Evolutionary conservation across 305 asterid species (phyloP).

Genomic region (Fraxinus nigra): DNA sequence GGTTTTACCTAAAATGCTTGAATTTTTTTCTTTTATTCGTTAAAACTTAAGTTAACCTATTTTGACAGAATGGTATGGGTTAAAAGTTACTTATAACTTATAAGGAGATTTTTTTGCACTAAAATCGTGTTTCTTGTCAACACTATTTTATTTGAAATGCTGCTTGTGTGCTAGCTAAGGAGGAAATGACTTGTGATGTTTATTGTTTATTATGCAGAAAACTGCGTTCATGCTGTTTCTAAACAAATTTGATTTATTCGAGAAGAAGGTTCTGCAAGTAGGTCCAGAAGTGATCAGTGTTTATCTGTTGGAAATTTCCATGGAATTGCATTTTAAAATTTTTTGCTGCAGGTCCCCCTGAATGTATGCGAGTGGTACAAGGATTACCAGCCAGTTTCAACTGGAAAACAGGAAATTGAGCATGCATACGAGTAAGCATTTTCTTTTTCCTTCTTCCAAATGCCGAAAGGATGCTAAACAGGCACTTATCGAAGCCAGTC

Average conservation of each 20-base stretch:
- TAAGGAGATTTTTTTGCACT: not conserved
- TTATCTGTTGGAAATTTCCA: conserved; percentile 17
- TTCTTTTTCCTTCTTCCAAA: conserved; percentile 15
- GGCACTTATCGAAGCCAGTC: not conserved
- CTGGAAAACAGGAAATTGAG: conserved; percentile 96
- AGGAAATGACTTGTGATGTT: conserved; percentile 9
- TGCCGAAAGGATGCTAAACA: not conserved
- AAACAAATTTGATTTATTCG: conserved; percentile 94
- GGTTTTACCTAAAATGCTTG: conserved; percentile 41
- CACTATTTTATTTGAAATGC: not conserved
- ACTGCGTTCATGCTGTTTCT: conserved; percentile 97
- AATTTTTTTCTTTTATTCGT: not conserved
- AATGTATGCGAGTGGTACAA: conserved; percentile 87
- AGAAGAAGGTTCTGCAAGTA: conserved; percentile 89
- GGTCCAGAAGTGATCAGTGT: conserved; percentile 31
- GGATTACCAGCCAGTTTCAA: conserved; percentile 93
- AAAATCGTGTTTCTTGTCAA: not conserved
- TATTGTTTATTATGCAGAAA: conserved; percentile 57
- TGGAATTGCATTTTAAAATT: conserved; percentile 22
- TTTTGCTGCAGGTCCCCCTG: conserved; percentile 71
- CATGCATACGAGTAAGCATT: conserved; percentile 94
- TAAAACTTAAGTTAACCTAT: not conserved
- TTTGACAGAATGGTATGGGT: not conserved
- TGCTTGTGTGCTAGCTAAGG: conserved; percentile 2
- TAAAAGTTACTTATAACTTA: not conserved